Conservation (phyloP, 2,329 filamentous ascomycete species). For the Alternaria brassicae region DNA sequence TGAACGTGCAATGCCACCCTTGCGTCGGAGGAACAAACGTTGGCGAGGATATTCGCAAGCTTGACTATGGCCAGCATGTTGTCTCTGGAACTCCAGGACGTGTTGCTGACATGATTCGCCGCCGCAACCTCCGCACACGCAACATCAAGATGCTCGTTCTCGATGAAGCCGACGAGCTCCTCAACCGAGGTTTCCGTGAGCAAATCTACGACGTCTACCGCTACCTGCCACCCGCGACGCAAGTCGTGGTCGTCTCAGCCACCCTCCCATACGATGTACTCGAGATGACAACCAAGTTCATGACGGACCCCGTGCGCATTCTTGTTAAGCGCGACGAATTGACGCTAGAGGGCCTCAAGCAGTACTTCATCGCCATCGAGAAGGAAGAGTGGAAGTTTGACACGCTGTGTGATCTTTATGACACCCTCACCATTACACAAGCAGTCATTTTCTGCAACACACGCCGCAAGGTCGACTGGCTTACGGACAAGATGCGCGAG, state of each 20-base stretch:
- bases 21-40: slow-evolving; percentile 99
- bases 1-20: slow-evolving; percentile 99
- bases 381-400: slow-evolving; percentile 99
- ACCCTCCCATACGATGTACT: slow-evolving; percentile 97
- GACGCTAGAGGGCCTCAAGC: slow-evolving; percentile 95
- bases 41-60: slow-evolving; percentile 95
- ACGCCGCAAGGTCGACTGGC: slow-evolving; percentile 97
- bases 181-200: slow-evolving; percentile 95
- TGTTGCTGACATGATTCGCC: slow-evolving; percentile 84
- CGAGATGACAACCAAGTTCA: slow-evolving; percentile 99
- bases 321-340: slow-evolving; percentile 98
- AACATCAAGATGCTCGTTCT: slow-evolving; percentile 82
- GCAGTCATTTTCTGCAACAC: slow-evolving; percentile 99
- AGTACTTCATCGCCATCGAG: slow-evolving; percentile 99
- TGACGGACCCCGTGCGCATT: slow-evolving; percentile 96
- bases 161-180: slow-evolving; percentile 77
- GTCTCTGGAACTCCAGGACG: slow-evolving; percentile 97
- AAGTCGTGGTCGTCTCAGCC: slow-evolving; percentile 97
- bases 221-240: slow-evolving; percentile 93
- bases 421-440: slow-evolving; percentile 97
- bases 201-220: slow-evolving; percentile 99
- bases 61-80: slow-evolving; percentile 97
- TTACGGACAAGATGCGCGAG: slow-evolving; percentile 99
- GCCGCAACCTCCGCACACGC: slow-evolving; percentile 73
- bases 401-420: slow-evolving; percentile 97